Evolutionary conservation across 176 grass and related monocot species (phyloP).

Genomic region (Zizania latifolia): DNA sequence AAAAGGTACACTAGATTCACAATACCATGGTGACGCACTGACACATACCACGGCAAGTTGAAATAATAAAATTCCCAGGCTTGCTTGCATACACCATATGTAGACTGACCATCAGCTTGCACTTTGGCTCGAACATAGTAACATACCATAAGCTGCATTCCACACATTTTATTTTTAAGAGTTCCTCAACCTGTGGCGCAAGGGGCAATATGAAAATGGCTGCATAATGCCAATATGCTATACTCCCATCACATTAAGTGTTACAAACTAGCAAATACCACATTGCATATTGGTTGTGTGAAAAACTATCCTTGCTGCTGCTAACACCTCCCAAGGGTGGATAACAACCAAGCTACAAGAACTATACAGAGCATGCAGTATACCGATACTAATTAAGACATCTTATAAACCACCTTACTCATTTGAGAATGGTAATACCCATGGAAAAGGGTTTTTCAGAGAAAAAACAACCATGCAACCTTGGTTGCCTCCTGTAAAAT

Average conservation of each 20-base stretch:
- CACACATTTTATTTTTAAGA: neutral
- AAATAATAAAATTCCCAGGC: neutral
- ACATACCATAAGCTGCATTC: neutral
- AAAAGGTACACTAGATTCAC: neutral
- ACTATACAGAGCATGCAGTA: conserved; percentile 30
- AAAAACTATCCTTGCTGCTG: conserved; percentile 28
- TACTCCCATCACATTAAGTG: neutral
- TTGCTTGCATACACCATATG: neutral
- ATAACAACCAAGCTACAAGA: conserved; percentile 26
- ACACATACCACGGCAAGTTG: neutral
- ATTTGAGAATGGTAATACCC: conserved; percentile 22
- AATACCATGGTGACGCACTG: neutral
- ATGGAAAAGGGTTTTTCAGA: neutral
- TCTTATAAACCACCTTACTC: conserved; percentile 7
- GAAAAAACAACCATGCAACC: neutral
- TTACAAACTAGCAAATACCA: conserved; percentile 18
- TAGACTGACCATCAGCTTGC: neutral
- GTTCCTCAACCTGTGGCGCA: neutral
- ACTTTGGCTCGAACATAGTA: neutral
- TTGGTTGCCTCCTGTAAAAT: conserved; percentile 4
- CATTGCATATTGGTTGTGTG: neutral
- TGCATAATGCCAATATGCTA: neutral
- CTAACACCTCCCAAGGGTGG: conserved; percentile 20
- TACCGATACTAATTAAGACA: conserved; percentile 17
- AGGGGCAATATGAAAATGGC: neutral